Percentiles rank a stretch among this genome's conserved stretches.
phyloP scores from a whole-genome alignment of 2,329 filamentous ascomycete genomes.

The Onygena corvina region DNA sequence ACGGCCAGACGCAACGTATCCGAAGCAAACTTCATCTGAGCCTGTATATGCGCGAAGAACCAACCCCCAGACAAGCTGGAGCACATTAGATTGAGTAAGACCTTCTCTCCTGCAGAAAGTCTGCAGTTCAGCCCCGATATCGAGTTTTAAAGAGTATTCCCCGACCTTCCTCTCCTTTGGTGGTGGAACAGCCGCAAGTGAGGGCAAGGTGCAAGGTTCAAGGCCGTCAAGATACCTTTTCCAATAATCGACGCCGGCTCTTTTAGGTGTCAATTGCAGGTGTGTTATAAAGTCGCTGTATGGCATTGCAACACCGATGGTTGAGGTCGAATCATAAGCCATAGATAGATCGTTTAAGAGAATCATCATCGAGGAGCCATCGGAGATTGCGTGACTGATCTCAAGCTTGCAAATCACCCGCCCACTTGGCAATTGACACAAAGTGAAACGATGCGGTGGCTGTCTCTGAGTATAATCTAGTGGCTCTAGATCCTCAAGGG shows the following conservation, averaged over 20 bases:
- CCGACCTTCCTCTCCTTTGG: slow-evolving; percentile 6
- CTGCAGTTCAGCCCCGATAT: slow-evolving; percentile 11
- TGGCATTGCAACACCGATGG: slow-evolving; percentile 21
- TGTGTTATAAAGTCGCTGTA: slow-evolving; percentile 32
- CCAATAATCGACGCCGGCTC: slow-evolving; percentile 25
- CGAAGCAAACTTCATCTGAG: slow-evolving; percentile 31
- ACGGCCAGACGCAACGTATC: slow-evolving; percentile 31
- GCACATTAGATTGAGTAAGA: slow-evolving; percentile 36
- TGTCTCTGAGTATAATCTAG: slow-evolving; percentile 23
- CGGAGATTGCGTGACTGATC: slow-evolving; percentile 30
- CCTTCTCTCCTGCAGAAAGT: slow-evolving; percentile 13
- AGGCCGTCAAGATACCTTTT: slow-evolving; percentile 25
- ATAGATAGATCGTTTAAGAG: slow-evolving; percentile 24
- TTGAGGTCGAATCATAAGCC: slow-evolving; percentile 24
- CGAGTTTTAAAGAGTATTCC: slow-evolving; percentile 12
- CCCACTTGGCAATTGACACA: slow-evolving; percentile 25
- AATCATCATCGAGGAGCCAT: slow-evolving; percentile 26
- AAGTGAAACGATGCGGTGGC: slow-evolving; percentile 26
- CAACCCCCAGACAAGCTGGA: slow-evolving; percentile 44
- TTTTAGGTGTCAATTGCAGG: slow-evolving; percentile 20
- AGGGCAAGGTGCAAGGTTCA: slow-evolving; percentile 24
- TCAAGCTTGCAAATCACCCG: slow-evolving; percentile 27
- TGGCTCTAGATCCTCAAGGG: slow-evolving; percentile 20
- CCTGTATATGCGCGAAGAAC: slow-evolving; percentile 26
- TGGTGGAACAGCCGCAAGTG: slow-evolving; percentile 8